Base-by-base conservation (phyloP, 257 asterid genomes). In the Solanum corneliomulleri region DNA sequence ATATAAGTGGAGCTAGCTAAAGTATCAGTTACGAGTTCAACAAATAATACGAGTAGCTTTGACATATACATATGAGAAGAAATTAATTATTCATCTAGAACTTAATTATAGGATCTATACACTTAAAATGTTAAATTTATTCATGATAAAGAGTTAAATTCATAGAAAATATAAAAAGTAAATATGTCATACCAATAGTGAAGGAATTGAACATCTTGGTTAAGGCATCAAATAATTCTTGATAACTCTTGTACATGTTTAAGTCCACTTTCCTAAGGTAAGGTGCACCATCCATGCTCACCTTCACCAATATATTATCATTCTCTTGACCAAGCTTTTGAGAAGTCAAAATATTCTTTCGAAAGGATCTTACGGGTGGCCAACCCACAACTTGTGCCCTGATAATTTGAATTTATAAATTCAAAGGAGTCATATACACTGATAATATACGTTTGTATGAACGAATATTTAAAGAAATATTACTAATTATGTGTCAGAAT, bases 321-420 rank as follows among this genome's bases (percentile, higher is more conserved):
- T 41, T 89, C 37, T 70, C 23, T 31, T 45, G 62, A 33, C 25
- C 86, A 86, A 84, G 75, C 45, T 88, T 88, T 42, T 72, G 86
- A 14, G 42, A 74, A 70, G 82, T 31, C 83, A 84, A 45, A 9
- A 85, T 56, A 39, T 85, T 90, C 86, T 90, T 90, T 56, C 92
- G 86, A 74, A 37, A 90, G 3, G 92, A 82, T 33, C 91, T 47
- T 69, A 90, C 91, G 44, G 92, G 92, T 49, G 92, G 92, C 92
- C 92, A 90, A 58, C 92, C 92, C 72, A 90, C 92, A 44, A 87
- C 88, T 76, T 89, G 92, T 49, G 92, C 64, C 89, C 92, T 90
- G 87, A 75, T 71, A 7, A 39, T 37, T 74, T 37, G 18, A 3
- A 74, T 44, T 44, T 44, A 11, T 77, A 12, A 12, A 33, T 41